Conservation (phyloP, 2,329 filamentous ascomycete genomes). For the Fusarium lyarnte region DNA sequence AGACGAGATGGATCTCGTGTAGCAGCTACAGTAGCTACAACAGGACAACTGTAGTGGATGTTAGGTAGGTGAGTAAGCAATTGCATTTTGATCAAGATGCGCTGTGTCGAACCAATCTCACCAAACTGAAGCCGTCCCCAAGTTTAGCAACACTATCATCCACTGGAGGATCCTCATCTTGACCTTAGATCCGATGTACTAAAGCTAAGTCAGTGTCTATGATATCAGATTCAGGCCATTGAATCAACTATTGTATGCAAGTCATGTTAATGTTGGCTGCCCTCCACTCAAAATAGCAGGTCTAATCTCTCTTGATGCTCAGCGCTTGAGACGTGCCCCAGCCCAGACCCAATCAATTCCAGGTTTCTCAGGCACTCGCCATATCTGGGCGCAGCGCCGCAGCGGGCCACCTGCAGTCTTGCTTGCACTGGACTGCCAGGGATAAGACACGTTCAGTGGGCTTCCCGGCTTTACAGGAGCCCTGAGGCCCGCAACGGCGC, state of each 20-base stretch:
- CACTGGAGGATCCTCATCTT: neutral
- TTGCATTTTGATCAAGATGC: neutral
- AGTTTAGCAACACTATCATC: neutral
- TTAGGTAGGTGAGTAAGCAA: neutral
- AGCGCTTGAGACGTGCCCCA: conserved; percentile 38
- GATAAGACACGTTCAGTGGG: conserved; percentile 15
- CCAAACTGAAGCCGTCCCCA: neutral
- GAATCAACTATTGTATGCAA: conserved; percentile 40
- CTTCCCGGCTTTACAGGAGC: conserved; percentile 31
- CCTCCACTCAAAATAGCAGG: conserved; percentile 39
- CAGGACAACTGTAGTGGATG: neutral
- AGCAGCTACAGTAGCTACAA: neutral
- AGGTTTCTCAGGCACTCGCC: conserved; percentile 24
- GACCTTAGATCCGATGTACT: neutral
- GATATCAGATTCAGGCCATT: conserved; percentile 27
- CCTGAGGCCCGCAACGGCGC: conserved; percentile 40
- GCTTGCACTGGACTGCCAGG: conserved; percentile 9
- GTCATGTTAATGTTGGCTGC: conserved; percentile 34
- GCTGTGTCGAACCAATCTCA: conserved; percentile 11
- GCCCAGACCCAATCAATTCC: conserved; percentile 37
- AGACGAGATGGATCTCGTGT: conserved; percentile 24
- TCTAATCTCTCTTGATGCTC: conserved; percentile 41
- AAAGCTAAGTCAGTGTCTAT: conserved; percentile 21
- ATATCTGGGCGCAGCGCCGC: conserved; percentile 21
- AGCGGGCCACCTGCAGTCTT: conserved; percentile 23